Evolutionary conservation across 1,284 basidiomycete species (phyloP), one percentile per base, ranked within the genome.

Genomic region (Ceratobasidium sp.): DNA sequence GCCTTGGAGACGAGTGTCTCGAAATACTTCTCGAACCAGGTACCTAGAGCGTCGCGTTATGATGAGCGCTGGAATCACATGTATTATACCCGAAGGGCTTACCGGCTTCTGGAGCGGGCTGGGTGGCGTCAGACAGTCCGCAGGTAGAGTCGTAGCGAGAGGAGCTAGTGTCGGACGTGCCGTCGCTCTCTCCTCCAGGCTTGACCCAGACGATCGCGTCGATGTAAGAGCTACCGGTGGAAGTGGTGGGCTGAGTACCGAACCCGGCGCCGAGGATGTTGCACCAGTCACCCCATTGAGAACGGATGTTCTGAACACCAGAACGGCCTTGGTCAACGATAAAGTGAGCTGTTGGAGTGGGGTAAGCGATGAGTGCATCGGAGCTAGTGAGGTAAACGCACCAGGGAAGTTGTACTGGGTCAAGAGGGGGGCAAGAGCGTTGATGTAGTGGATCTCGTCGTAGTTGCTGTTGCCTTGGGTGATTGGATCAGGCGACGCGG

Each of bases 1-100:
- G n/a, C n/a, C n/a, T n/a, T n/a, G n/a, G n/a, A n/a, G n/a, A n/a
- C n/a, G n/a, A n/a, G n/a, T n/a, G n/a, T n/a, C n/a, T n/a, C n/a
- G n/a, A 91, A 91, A 87, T 89, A 91, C 28, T 86, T 83, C 86
- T 91, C 89, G 90, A 91, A 91, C 90, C 90, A 91, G 58, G 88
- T 88, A 55, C 70, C 69, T 75, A 28, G 39, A 61, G 44, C 51
- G 60, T 58, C 33, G 51, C 40, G 40, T 18, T 42, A 28, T 63
- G 15, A 63, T 63, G 12, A 63, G 60, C 20, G 20, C 33, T 39
- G 28, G 40, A 40, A 63, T 63, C 39, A 26, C 10, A 40, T 63
- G 33, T n/a, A n/a, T n/a, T n/a, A n/a, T n/a, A n/a, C n/a, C n/a
- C n/a, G n/a, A n/a, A n/a, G n/a, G n/a, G n/a, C n/a, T n/a, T n/a